phyloP scores from a whole-genome alignment of 208 protist species.

The Tritrichomonas foetus region DNA sequence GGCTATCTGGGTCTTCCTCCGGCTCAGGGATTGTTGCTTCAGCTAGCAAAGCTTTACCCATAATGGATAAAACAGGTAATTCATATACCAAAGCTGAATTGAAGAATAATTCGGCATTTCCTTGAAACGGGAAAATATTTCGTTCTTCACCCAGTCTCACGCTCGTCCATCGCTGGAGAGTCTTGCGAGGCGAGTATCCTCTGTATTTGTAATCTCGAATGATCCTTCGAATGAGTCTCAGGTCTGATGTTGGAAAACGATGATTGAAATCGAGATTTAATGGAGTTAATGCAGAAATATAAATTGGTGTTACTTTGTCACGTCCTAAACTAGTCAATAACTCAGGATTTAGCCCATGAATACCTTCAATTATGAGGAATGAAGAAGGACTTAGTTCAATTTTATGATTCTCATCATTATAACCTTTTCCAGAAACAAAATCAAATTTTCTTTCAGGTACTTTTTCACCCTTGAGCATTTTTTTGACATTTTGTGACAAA shows the following conservation, averaged over 20 bases:
- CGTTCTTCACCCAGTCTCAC: not conserved
- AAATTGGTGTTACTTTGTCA: not conserved
- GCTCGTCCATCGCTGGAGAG: not conserved
- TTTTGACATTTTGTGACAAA: not conserved
- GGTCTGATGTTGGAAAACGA: not conserved
- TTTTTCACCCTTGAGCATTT: not conserved
- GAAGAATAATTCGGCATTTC: not conserved
- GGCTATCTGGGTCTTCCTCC: not conserved
- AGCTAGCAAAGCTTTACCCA: not conserved
- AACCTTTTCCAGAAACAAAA: not conserved
- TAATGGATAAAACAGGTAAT: not conserved
- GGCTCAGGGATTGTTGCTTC: not conserved
- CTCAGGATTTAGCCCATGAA: not conserved
- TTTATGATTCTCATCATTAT: not conserved
- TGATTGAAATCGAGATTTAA: not conserved
- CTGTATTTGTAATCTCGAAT: not conserved
- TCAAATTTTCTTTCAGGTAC: not conserved
- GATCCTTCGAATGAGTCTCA: not conserved
- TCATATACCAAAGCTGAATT: slow-evolving; percentile 17
- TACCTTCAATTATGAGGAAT: slow-evolving; percentile 29
- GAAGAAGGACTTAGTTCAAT: not conserved
- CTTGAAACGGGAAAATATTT: not conserved
- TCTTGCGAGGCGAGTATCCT: not conserved
- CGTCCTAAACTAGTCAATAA: not conserved
- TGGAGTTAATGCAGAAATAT: not conserved